Conservation (phyloP, 345 rosid species). For the Eucalyptus urophylla region DNA sequence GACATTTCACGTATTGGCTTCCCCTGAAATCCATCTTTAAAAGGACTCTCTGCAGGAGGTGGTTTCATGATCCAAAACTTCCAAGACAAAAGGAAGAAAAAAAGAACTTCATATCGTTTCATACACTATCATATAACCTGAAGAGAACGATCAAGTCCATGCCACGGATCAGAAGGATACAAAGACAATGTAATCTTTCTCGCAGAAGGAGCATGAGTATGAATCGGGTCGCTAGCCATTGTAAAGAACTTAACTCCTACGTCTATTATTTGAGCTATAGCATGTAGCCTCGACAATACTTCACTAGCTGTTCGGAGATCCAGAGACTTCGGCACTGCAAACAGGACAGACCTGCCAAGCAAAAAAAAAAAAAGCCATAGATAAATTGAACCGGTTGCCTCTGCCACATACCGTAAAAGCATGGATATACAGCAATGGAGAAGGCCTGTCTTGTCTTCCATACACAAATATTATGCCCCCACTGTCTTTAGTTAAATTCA, state of each 20-base stretch:
- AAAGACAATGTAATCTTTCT: background rate
- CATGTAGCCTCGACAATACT: background rate
- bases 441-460: background rate
- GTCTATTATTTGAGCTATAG: background rate
- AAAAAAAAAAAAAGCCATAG: background rate
- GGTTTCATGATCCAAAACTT: background rate
- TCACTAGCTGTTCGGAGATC: slow-evolving; percentile 43
- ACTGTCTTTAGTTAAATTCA: background rate
- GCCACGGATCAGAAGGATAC: background rate
- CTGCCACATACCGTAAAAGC: background rate
- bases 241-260: background rate
- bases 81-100: background rate
- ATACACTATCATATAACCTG: background rate
- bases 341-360: slow-evolving; percentile 77
- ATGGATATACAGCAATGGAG: background rate
- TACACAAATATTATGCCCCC: background rate
- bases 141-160: background rate
- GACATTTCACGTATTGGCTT: background rate
- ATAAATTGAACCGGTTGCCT: background rate
- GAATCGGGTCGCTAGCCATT: background rate
- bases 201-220: background rate
- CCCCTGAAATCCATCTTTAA: background rate
- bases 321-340: slow-evolving; percentile 69
- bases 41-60: background rate
- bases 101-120: background rate